Evolutionary conservation across 345 rosid species (phyloP).

Genomic region (Eucalyptus coolabah): DNA sequence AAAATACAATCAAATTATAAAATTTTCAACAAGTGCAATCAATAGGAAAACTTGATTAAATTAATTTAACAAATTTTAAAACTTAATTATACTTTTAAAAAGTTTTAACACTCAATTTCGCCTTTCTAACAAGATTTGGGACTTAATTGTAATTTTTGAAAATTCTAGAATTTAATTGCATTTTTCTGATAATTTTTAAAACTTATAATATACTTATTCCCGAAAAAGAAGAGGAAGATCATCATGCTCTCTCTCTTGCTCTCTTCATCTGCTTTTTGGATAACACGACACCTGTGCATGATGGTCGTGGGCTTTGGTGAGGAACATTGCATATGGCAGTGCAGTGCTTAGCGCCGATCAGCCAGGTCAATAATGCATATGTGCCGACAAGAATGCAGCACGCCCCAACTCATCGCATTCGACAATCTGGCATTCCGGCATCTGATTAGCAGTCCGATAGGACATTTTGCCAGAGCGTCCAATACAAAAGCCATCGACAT

Average conservation of each 20-base stretch:
- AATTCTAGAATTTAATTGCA: fast-evolving
- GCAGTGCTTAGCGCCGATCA: not conserved
- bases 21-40: no score
- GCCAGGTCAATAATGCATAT: not conserved
- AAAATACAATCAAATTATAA: no score
- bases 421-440: not conserved
- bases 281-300: fast-evolving
- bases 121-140: fast-evolving
- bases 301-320: not conserved
- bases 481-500: not conserved
- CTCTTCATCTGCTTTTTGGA: not conserved
- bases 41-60: no score
- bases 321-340: not conserved
- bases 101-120: fast-evolving
- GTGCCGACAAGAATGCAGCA: not conserved
- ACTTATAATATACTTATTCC: fast-evolving
- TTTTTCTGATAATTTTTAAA: fast-evolving
- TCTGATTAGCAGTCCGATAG: not conserved
- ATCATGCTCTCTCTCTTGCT: not conserved
- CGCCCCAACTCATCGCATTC: not conserved
- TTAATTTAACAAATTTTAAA: fast-evolving
- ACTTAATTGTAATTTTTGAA: no score
- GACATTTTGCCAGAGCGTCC: fast-evolving
- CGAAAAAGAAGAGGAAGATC: fast-evolving
- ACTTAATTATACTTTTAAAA: fast-evolving